Evolutionary conservation across 129 eudicot species (phyloP), one percentile per base, ranked within the genome.

Genomic region (Lactuca sativa): DNA sequence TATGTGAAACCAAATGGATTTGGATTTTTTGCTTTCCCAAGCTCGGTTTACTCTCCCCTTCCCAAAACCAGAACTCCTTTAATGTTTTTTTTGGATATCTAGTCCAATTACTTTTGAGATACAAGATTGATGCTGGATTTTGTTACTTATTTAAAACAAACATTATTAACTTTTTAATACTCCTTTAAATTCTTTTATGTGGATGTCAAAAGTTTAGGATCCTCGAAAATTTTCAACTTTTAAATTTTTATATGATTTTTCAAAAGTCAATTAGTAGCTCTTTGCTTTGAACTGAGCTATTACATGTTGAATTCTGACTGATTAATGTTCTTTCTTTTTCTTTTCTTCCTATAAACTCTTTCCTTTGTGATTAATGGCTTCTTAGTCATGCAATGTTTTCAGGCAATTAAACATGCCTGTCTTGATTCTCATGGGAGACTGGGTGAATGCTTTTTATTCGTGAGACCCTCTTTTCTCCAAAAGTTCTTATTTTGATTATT

Each of bases 241-340:
- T 10, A 38, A 13, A 6, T 15, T 5, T 47, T 36, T 48, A 9
- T 30, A 9, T 32, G 31, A 59, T 30, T 16, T 40, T 7, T 40
- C 10, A 40, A 33, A 37, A 51, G 53, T 17, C 30, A 65, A 18
- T 2, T 56, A 58, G 31, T 74, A 58, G 59, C 32, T 11, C 12
- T 17, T 57, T 57, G 60, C 52, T 57, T 58, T 62, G 67, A 59
- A 33, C 33, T 34, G 67, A 67, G 55, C 25, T 67, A 47, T 18
- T 37, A 59, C 16, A 36, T 12, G 9, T 37, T 52, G 34, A 37
- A 43, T 40, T 30, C 40, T 68, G 74, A 51, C 56, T 17, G 67
- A 25, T 1, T 25, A 67, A 25, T 13, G 47, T 49, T 18, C 65
- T 54, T 16, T 18, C 18, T 8, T 14, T 14, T 56, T 52, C 51